These are phyloP conservation scores for Penium margaritaceum DNA, from an alignment of 139 green algal genomes.

Conservation along the genomic window DNA sequence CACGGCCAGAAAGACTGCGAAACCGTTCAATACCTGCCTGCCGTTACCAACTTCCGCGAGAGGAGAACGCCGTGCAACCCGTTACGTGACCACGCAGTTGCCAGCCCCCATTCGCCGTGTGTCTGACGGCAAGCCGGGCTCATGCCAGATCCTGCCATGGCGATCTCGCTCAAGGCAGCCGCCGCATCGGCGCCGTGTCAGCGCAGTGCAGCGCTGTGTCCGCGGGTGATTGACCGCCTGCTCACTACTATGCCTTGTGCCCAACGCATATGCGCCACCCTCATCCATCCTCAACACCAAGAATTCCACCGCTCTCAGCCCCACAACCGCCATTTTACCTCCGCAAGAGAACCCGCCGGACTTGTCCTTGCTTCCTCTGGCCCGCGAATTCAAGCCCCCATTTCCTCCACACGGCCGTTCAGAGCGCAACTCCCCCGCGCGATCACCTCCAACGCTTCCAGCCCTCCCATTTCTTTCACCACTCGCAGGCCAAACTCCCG, in stretches of 20 bases:
- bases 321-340: not conserved
- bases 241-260: not conserved
- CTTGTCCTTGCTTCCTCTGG: not conserved
- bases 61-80: too few relatives aligned
- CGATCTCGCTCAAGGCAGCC: too few relatives aligned
- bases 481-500: not conserved
- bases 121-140: too few relatives aligned
- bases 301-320: not conserved
- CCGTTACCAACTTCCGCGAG: too few relatives aligned
- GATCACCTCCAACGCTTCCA: not conserved
- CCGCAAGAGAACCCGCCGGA: not conserved
- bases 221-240: slow-evolving; percentile 6
- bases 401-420: not conserved
- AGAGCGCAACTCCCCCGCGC: not conserved
- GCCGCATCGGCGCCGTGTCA: too few relatives aligned
- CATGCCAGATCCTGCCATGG: too few relatives aligned
- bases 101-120: too few relatives aligned
- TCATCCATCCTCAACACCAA: not conserved
- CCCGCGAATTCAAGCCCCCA: not conserved
- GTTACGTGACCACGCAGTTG: too few relatives aligned
- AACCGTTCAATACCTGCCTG: too few relatives aligned
- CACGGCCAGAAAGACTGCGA: too few relatives aligned
- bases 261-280: not conserved
- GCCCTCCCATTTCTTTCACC: not conserved
- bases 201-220: too few relatives aligned